Conservation (phyloP, 2,329 filamentous ascomycete species). For the Fusarium albosuccineum region DNA sequence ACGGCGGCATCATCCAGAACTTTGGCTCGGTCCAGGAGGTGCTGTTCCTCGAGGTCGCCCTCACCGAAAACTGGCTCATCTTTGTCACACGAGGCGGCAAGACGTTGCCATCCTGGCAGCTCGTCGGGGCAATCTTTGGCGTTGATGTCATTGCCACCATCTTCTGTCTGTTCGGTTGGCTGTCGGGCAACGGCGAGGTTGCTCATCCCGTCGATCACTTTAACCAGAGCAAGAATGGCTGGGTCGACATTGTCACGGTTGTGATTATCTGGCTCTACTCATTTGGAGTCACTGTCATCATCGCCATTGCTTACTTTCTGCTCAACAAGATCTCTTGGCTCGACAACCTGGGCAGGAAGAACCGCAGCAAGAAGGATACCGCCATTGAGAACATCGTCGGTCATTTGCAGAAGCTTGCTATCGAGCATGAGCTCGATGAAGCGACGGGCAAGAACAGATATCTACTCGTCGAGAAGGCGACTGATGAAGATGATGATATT, state of each 20-base stretch:
- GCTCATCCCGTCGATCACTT: conserved; percentile 6
- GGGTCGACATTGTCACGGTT: conserved; percentile 25
- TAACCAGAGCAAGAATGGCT: conserved; percentile 31
- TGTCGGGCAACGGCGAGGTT: conserved; percentile 7
- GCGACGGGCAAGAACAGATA: conserved; percentile 33
- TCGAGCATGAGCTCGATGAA: conserved; percentile 32
- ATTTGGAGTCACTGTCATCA: conserved; percentile 27
- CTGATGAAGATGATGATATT: conserved; percentile 32
- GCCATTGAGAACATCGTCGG: conserved; percentile 31
- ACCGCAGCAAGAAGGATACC: conserved; percentile 28
- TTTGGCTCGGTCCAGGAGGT: conserved; percentile 26
- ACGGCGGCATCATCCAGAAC: conserved; percentile 17
- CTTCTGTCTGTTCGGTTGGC: conserved; percentile 24
- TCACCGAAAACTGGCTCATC: conserved; percentile 36
- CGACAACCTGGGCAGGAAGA: conserved; percentile 26
- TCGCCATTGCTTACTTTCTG: conserved; percentile 30
- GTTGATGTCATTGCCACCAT: conserved; percentile 22
- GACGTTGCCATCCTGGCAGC: conserved; percentile 35
- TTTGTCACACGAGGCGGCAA: conserved; percentile 32
- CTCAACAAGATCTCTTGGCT: conserved; percentile 34
- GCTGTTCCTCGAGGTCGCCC: conserved; percentile 25
- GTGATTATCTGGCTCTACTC: conserved; percentile 35
- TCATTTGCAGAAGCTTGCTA: conserved; percentile 28
- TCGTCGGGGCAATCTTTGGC: conserved; percentile 15
- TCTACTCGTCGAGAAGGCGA: conserved; percentile 18